Conservation (phyloP, 1,139 yeast species). For the Debaryomycetaceae sp. region DNA sequence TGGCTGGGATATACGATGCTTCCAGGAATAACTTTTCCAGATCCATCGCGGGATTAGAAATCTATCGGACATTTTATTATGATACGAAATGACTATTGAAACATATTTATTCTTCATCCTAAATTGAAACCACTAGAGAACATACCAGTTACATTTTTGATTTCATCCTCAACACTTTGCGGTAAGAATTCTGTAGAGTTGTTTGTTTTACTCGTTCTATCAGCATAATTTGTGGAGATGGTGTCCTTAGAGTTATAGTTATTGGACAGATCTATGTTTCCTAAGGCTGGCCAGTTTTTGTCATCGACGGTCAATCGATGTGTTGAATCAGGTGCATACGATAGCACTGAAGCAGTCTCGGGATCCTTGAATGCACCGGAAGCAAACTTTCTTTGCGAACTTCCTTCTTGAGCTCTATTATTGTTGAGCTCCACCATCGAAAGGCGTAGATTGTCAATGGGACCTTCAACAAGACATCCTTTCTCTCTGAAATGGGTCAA, state of each 20-base stretch:
- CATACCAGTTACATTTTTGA: conserved; percentile 42
- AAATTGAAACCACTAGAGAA: conserved; percentile 43
- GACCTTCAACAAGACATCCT: conserved; percentile 92
- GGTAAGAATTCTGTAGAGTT: conserved; percentile 20
- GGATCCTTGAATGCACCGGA: conserved; percentile 18
- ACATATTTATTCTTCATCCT: neutral
- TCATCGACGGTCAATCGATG: conserved; percentile 10
- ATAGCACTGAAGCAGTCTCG: conserved; percentile 49
- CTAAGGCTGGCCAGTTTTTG: conserved; percentile 37
- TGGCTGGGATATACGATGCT: neutral
- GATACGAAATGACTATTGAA: no score
- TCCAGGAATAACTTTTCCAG: no score
- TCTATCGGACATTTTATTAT: no score
- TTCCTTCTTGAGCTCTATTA: conserved; percentile 2
- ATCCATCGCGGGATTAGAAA: no score
- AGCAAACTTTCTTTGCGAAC: neutral
- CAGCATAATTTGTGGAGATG: conserved; percentile 42
- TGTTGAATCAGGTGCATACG: conserved; percentile 32
- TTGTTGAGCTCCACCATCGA: conserved; percentile 58
- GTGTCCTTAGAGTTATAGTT: conserved; percentile 14
- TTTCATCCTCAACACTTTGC: conserved; percentile 43
- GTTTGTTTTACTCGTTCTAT: conserved; percentile 32
- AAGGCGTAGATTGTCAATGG: conserved; percentile 72
- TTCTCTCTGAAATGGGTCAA: conserved; percentile 76
- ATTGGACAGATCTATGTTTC: conserved; percentile 12